Evolutionary conservation across 202 grass and related monocot genomes (phyloP), one percentile per base, ranked within the genome.

Genomic region (Musa balbisiana): DNA sequence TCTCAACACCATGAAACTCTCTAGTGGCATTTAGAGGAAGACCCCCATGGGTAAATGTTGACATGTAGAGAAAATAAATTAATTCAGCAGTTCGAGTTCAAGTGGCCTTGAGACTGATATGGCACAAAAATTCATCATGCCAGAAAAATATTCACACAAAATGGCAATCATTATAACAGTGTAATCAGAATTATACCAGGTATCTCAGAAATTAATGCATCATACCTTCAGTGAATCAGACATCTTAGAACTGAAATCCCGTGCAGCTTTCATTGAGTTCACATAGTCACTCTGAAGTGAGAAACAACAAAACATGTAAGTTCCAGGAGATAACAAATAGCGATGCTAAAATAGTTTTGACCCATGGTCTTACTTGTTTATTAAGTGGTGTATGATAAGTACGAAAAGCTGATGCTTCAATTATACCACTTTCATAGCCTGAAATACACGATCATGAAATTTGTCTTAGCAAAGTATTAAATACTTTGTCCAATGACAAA

Each of bases 311-410:
- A 60, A 80, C 73, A 59, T 66, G 70, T 43, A 53, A 55, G 15
- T 29, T 51, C 78, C 26, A 81, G 71, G 55, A 10, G 17, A 26
- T 52, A 73, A 29, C 75, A 62, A 22, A 20, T 11, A 19, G 43
- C 49, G 4, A 79, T 53, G 69, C 82, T 56, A 76, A 75, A 17
- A 82, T 74, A 71, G 16, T 53, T 26, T 78, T 49, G 73, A 83
- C 69, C 20, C 71, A 82, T 54, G 82, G 72, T 56, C 76, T 83
- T 75, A 98, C 95, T 87, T 98, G 95, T 81, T 92, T 94, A 87
- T 94, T 98, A 62, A 98, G 95, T 65, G 95, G 95, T 68, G 91
- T 94, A 75, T 98, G 95, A 74, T 94, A 98, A 74, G 95, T 98
- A 67, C 95, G 86, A 78, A 98, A 98, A 43, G 91, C 83, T 9